Evolutionary conservation across 139 green algal genomes (phyloP), one percentile per base, ranked within the genome.

Genomic region (Haematococcus sp.): DNA sequence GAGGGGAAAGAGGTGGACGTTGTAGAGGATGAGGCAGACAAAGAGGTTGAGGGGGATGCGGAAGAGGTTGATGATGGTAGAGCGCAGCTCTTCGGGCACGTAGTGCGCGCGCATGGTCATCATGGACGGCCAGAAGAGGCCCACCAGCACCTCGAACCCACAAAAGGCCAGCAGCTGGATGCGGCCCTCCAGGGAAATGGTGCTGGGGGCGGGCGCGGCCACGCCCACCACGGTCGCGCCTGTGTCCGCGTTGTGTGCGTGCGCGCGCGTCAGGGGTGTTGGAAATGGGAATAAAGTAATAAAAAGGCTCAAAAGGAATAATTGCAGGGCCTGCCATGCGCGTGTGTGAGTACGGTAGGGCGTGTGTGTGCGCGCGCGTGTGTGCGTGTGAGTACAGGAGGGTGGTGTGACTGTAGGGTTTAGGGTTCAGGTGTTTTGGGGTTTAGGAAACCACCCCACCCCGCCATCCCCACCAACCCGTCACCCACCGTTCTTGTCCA

Each of bases 51-150:
- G 88, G 1, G 95, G 95, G 25, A 98, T 91, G 63, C 95, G 84
- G 93, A 99, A 99, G 73, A 93, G 89, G 88, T 98, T 98, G 85
- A 98, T 97, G 81, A 99, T 95, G 65, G 95, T 99, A 61, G 89
- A 90, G 17, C 95, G 84, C 70, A 92, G 82, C 76, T 98, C 93
- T 81, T 99, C 95, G 0, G 95, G 95, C 33, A 99, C 88, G 81
- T 97, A 96, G 63, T 88, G 74, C 51, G 86, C 84, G 23, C 93
- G 89, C 84, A 98, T 91, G 35, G 88, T 95, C 95, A 99, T 99
- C 89, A 99, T 98, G 76, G 76, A 91, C 0, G 95, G 95, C 95
- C 95, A 99, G 87, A 99, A 99, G 40, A 98, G 74, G 63, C 95
- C 94, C 35, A 96, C 87, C 31, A 83, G 73, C 75, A 91, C 87